Evolutionary conservation across 306 rosid species (phyloP).

Genomic region (Rubus parviflorus): DNA sequence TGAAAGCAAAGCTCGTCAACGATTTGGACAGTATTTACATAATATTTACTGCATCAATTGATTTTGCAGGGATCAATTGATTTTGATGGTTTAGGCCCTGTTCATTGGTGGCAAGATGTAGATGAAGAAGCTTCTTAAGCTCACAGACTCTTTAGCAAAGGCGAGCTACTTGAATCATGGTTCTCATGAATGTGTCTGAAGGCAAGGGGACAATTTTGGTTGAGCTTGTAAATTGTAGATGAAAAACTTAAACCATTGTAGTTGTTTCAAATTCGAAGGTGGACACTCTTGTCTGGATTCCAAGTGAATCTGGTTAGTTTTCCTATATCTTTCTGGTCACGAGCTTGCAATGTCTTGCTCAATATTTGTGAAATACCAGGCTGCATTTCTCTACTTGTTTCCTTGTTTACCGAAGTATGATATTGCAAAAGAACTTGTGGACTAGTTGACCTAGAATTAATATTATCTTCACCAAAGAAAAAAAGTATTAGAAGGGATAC

Average conservation of each 20-base stretch:
- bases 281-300: background rate
- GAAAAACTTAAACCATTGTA: background rate
- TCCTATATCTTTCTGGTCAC: background rate
- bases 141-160: background rate
- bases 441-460: background rate
- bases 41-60: too few relatives aligned
- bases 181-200: background rate
- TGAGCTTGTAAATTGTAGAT: background rate
- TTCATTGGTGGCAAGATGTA: conserved; percentile 45
- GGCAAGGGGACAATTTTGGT: background rate
- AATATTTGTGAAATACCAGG: background rate
- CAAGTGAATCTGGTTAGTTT: too few relatives aligned
- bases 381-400: background rate
- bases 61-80: conserved; percentile 35
- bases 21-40: background rate
- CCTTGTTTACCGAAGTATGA: background rate
- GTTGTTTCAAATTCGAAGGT: background rate
- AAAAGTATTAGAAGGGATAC: too few relatives aligned
- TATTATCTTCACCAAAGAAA: too few relatives aligned
- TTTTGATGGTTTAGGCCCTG: conserved; percentile 43
- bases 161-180: background rate
- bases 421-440: background rate
- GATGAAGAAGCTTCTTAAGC: conserved; percentile 23
- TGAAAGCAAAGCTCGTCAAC: background rate
- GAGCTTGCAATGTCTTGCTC: background rate